These are phyloP conservation scores for Fusarium napiforme DNA, from an alignment of 2,329 filamentous ascomycete species.

Conservation along the genomic window DNA sequence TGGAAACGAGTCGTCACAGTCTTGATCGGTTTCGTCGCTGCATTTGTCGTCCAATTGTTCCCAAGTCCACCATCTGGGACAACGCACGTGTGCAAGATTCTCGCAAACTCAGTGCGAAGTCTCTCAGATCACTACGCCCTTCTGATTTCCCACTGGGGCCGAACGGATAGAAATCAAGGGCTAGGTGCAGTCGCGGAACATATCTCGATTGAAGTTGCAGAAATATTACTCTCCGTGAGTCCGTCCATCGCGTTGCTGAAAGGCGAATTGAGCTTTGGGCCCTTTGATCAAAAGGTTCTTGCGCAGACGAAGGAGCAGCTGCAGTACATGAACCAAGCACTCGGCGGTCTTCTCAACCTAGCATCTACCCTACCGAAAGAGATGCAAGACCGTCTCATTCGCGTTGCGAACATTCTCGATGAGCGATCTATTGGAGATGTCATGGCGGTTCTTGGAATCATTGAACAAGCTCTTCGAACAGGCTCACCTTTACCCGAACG, in stretches of 20 bases:
- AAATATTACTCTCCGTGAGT: constrained; percentile 43
- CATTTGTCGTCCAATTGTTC: constrained; percentile 58
- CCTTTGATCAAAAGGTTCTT: constrained; percentile 47
- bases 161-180: constrained; percentile 41
- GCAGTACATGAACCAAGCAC: constrained; percentile 49
- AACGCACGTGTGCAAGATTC: constrained; percentile 55
- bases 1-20: constrained; percentile 59
- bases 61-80: constrained; percentile 59
- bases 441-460: constrained; percentile 60
- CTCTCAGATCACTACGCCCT: constrained; percentile 62
- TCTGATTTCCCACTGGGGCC: constrained; percentile 57
- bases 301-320: constrained; percentile 46
- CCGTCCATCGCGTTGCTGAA: constrained; percentile 44
- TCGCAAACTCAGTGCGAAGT: constrained; percentile 56
- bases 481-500: constrained; percentile 60
- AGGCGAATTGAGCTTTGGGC: constrained; percentile 46
- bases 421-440: constrained; percentile 59
- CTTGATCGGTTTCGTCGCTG: constrained; percentile 56
- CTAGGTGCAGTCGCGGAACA: constrained; percentile 48
- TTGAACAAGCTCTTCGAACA: constrained; percentile 60
- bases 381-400: constrained; percentile 54
- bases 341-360: constrained; percentile 47
- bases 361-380: constrained; percentile 52
- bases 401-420: constrained; percentile 53
- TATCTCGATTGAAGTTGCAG: constrained; percentile 46